Evolutionary conservation across 495 filamentous ascomycete genomes (phyloP), one percentile per base, ranked within the genome.

Genomic region (Hyaloscypha finlandica): DNA sequence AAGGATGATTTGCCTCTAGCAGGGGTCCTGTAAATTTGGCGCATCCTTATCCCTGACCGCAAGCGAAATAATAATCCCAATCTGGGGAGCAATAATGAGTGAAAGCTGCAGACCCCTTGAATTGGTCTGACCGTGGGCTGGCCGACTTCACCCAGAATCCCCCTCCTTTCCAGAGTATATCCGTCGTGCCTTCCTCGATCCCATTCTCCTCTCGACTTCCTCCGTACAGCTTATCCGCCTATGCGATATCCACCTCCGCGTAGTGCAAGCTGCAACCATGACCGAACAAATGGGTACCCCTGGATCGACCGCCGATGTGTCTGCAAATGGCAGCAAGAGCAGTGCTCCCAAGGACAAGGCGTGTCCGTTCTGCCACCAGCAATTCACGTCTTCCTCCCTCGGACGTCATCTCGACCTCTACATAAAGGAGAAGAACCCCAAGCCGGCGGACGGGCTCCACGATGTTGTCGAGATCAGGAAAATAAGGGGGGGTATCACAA

Each of bases 341-440:
- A 31, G 78, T 80, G 67, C 81, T 72, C 64, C 75, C 35, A 97
- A 97, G 77, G 92, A 97, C 80, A 89, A 87, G 69, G 85, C 81
- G 72, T 97, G 93, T 75, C 91, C 90, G 22, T 97, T 90, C 80
- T 97, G 93, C 77, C 77, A 86, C 51, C 91, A 94, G 74, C 77
- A 87, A 3, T 97, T 96, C 70, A 97, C 93, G 3, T 96, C 93
- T 8, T 96, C 93, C 6, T 95, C 92, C 4, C 83, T 97, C n/a
- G 93, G 93, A 30, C 90, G 93, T 45, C 93, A 97, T 79, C 85
- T 97, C 31, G 93, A 97, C 74, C 84, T 95, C 39, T 97, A 93
- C 74, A 90, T 97, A 68, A 92, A 91, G 74, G 88, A 90, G 70
- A 94, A 91, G 78, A 96, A 97, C 73, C 88, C 89, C 6, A 92